Base-by-base conservation (phyloP, 1,284 basidiomycete genomes). In the Ustilago curta region DNA sequence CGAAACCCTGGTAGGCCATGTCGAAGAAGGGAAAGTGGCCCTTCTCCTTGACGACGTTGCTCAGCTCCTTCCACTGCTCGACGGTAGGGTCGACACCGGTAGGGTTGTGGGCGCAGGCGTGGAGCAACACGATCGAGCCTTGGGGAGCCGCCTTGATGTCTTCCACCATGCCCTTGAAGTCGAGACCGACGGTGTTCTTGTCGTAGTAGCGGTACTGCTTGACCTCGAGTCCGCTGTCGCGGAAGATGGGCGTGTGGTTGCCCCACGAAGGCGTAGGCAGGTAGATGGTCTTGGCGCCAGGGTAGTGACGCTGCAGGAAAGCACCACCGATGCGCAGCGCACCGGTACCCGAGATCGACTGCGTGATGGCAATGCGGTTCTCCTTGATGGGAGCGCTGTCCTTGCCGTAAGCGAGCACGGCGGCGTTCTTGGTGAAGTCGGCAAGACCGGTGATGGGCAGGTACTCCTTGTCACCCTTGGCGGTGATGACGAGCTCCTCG, bases 271-370 rank as follows among this genome's bases (percentile, higher is more conserved):
- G 97, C 12, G 89, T 88, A 44, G 97, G 97, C 58, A 99, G 89
- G 88, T 97, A 99, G 86, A 99, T 93, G 56, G 89, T 87, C 88
- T 96, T 97, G 62, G 91, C 86, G 78, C 92, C 88, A 27, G 94
- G 93, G 86, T 95, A 97, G 87, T 94, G 93, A 21, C 91, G 91
- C 60, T 67, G 63, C 27, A 99, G 87, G 89, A 99, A 99, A 53
- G 93, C 93, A 81, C 92, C 95, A 65, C 94, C 96, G 86, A 99
- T 95, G 76, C 97, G 91, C 70, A 99, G 92, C 32, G 97, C 97
- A 81, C 97, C 97, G 21, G 97, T 99, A 37, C 97, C 97, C 29
- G 96, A 98, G 86, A 99, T 97, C 66, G 95, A 92, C 87, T 99
- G 97, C 29, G 95, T 93, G 75, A 93, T 90, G 44, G 97, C 91